Percentiles rank a stretch among this genome's conserved stretches.
These are phyloP conservation scores for Diutina mesorugosa DNA, from an alignment of 1,139 yeast genomes.

Conservation along the genomic window DNA sequence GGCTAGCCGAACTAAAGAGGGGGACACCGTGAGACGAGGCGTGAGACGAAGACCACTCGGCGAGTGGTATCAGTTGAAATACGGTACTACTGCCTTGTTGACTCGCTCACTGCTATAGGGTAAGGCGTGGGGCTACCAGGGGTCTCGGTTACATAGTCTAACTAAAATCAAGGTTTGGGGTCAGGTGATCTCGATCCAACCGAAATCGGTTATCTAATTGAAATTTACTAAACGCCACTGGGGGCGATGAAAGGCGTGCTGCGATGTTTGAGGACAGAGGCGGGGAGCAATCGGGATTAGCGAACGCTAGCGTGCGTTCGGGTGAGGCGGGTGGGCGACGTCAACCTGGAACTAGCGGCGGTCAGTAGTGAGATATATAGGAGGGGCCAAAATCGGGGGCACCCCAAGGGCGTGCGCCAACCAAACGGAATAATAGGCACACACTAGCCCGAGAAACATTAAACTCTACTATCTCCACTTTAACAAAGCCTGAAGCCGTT, in stretches of 20 bases:
- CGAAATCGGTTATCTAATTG: neutral
- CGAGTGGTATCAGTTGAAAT: too few relatives aligned
- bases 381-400: too few relatives aligned
- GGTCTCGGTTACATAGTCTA: neutral
- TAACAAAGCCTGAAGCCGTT: too few relatives aligned
- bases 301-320: neutral
- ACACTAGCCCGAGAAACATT: too few relatives aligned
- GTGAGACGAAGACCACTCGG: neutral
- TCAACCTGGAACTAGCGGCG: neutral
- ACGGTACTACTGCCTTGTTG: too few relatives aligned
- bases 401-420: too few relatives aligned
- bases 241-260: neutral
- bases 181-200: neutral
- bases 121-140: neutral
- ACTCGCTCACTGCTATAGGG: too few relatives aligned
- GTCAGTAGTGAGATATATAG: too few relatives aligned
- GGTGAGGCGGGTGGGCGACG: neutral
- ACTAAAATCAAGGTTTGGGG: neutral
- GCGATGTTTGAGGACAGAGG: neutral
- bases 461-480: too few relatives aligned
- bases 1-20: neutral
- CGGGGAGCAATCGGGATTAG: neutral
- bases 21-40: neutral
- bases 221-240: neutral
- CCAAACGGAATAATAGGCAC: too few relatives aligned